These are phyloP conservation scores for Saccharomyces cerevisiae DNA, from an alignment of 805 yeast genomes.

Conservation along the genomic window DNA sequence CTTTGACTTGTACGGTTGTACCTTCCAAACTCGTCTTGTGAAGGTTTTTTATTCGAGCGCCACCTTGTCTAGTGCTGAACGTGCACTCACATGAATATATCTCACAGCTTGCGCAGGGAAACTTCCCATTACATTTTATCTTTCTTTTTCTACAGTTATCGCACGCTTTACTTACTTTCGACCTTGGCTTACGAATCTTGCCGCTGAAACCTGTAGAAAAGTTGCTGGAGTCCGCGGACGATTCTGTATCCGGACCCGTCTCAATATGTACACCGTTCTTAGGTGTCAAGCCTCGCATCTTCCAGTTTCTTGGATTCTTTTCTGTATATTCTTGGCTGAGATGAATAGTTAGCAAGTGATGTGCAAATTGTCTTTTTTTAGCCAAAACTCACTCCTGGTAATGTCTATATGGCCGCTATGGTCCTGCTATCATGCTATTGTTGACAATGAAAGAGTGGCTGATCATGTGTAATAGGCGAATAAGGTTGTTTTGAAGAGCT, in stretches of 20 bases:
- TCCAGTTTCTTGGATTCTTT: neutral
- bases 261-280: neutral
- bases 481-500: neutral
- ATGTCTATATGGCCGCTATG: neutral
- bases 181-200: constrained; percentile 1
- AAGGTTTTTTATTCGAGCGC: neutral
- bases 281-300: neutral
- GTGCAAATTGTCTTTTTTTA: neutral
- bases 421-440: neutral
- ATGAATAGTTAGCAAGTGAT: neutral
- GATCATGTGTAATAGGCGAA: neutral
- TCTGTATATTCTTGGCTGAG: neutral
- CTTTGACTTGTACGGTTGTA: neutral
- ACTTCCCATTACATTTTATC: constrained; percentile 29
- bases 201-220: neutral
- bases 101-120: constrained; percentile 28
- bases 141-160: constrained; percentile 29
- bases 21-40: neutral
- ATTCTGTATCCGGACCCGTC: neutral
- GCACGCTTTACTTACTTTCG: constrained; percentile 19
- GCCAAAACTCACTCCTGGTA: neutral
- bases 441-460: neutral
- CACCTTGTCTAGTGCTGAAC: constrained; percentile 3
- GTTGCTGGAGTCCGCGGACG: neutral
- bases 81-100: constrained; percentile 27